Base-by-base conservation (phyloP, 805 yeast genomes). In the Wickerhamiella brachini region DNA sequence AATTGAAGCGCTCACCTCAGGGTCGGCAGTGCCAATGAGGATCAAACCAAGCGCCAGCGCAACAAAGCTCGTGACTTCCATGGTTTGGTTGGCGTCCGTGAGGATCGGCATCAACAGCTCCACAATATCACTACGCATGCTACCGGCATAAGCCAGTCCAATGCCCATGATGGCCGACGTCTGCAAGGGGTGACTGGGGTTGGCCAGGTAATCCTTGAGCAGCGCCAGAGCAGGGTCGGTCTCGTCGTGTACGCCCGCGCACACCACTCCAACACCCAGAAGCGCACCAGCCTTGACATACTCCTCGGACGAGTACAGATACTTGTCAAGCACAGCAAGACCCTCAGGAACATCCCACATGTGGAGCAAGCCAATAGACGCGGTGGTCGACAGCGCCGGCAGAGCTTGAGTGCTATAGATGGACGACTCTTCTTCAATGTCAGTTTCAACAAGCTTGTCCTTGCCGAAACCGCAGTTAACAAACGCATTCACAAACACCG, bases 211-310 rank as follows among this genome's bases (percentile, higher is more conserved):
- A 56, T 90, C 97, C 8, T 63, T 87, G 56, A 93, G 75, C 57
- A 93, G 70, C 26, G 95, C 80, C 54, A 86, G 73, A 6, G 97
- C 90, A 1, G 97, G 90, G 57, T 88, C 97, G 44, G 89, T 86
- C 55, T 90, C 98, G 64, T 90, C 96, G 68, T 86, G 95, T 51
- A 93, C 90, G 68, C 95, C 94, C 21, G 94, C 76, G 26, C 95
- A 85, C 5, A 87, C 81, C 47, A 93, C 76, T 66, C 97, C 98
- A 67, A 87, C 86, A 66, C 97, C 99, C 57, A 93, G 75, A 53
- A 93, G 73, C 5, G 98, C 95, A 68, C 99, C 99, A 6, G 97
- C 96, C 69, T 87, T 87, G 58, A 89, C 79, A 62, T 86, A 90
- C 53, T 80, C 82, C 60, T 88, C 95, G 17, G 81, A 76, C 3